Conservation (phyloP, 164 flowering plant species). For the Taxillus chinensis region DNA sequence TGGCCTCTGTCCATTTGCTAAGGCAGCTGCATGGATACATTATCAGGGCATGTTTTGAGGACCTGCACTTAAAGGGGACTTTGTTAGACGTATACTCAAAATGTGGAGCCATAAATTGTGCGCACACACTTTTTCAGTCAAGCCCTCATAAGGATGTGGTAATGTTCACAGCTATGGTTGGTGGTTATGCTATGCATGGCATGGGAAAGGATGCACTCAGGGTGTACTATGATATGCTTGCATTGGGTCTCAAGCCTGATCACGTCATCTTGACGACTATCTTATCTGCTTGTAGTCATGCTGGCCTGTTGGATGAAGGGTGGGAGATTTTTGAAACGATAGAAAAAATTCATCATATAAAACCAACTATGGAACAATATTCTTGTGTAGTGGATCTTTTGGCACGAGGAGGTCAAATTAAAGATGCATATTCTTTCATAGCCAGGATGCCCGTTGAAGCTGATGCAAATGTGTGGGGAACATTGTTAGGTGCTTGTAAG, state of each 20-base stretch:
- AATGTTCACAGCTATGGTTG: conserved; percentile 68
- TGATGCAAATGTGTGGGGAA: conserved; percentile 65
- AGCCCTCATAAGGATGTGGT: conserved; percentile 52
- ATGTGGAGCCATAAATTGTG: conserved; percentile 49
- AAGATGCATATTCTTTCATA: conserved; percentile 58
- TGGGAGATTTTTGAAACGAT: conserved; percentile 48
- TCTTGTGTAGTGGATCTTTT: conserved; percentile 74
- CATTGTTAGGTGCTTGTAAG: conserved; percentile 66
- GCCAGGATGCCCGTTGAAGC: conserved; percentile 53
- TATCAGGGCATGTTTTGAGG: conserved; percentile 37
- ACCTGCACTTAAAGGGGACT: conserved; percentile 45
- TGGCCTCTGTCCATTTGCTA: conserved; percentile 46
- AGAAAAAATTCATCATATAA: conserved; percentile 35
- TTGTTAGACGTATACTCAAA: conserved; percentile 62
- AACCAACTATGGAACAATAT: conserved; percentile 80
- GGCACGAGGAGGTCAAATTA: conserved; percentile 52
- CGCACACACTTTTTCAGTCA: conserved; percentile 44
- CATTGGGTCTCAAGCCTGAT: conserved; percentile 50
- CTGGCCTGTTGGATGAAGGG: conserved; percentile 68
- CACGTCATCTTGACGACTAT: conserved; percentile 54
- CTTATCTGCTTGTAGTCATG: conserved; percentile 75
- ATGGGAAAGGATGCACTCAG: conserved; percentile 61
- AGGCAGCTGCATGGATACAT: conserved; percentile 68
- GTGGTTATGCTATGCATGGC: conserved; percentile 83
- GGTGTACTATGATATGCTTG: conserved; percentile 44